phyloP scores from a whole-genome alignment of 176 grass and related monocot species.

The Luzula sylvatica region DNA sequence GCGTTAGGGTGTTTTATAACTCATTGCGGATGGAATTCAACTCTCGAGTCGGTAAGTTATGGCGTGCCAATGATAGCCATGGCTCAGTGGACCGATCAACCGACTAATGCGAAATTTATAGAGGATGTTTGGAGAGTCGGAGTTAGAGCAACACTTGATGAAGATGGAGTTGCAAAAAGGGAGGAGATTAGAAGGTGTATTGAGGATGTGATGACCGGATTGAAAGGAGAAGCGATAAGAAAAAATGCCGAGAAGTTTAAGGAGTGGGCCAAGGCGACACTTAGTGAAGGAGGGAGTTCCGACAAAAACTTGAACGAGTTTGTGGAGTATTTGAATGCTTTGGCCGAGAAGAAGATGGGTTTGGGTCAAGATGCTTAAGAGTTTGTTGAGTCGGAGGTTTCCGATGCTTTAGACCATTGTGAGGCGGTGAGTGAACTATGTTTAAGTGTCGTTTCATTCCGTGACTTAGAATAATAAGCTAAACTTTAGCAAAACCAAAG shows the following conservation, averaged over 20 bases:
- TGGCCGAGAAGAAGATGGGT: neutral
- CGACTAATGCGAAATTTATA: conserved; percentile 25
- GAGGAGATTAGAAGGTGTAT: conserved; percentile 31
- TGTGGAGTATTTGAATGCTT: conserved; percentile 20
- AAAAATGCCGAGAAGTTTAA: conserved; percentile 23
- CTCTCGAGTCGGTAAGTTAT: conserved; percentile 46
- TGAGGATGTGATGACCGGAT: conserved; percentile 34
- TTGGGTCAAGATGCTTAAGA: too few relatives aligned
- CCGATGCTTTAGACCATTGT: too few relatives aligned
- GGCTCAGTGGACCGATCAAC: conserved; percentile 42
- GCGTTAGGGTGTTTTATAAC: conserved; percentile 62
- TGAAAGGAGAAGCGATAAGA: conserved; percentile 16
- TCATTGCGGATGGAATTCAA: conserved; percentile 71
- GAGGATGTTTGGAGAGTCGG: conserved; percentile 31
- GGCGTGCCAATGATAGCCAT: conserved; percentile 41
- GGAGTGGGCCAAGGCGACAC: conserved; percentile 14
- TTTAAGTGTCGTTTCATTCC: too few relatives aligned
- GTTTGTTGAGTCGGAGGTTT: too few relatives aligned
- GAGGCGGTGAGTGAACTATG: too few relatives aligned
- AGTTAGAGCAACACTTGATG: neutral
- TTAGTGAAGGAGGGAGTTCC: conserved; percentile 26
- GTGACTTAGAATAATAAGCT: too few relatives aligned
- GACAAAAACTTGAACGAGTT: conserved; percentile 24
- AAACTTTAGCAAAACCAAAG: too few relatives aligned
- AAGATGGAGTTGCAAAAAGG: conserved; percentile 14